A percentile compares a stretch with the other conserved stretches of the same genome.
Conservation (phyloP, 1,284 basidiomycete species). For the Gymnopus androsaceus region DNA sequence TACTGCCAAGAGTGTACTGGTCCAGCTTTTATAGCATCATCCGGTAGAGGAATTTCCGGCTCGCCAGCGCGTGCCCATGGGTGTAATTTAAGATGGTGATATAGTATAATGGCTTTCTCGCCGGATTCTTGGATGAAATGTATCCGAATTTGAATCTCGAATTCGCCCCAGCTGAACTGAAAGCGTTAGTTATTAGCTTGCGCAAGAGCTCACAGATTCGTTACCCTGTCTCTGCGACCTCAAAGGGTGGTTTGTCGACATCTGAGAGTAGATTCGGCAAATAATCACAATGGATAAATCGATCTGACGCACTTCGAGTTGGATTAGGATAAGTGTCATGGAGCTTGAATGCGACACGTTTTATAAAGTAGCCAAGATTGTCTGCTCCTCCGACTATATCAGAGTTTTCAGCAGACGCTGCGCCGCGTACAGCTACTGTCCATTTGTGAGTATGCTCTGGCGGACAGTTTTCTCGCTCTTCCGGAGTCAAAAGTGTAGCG, state of each 20-base stretch:
- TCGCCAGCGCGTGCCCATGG: constrained; percentile 77
- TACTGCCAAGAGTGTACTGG: constrained; percentile 99
- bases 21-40: constrained; percentile 62
- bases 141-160: constrained; percentile 93
- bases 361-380: constrained; percentile 87
- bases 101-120: constrained; percentile 87
- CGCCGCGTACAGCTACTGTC: constrained; percentile 92
- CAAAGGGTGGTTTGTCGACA: constrained; percentile 91
- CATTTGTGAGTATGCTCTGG: constrained; percentile 93
- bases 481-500: constrained; percentile 78
- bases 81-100: constrained; percentile 95
- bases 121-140: constrained; percentile 90
- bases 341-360: constrained; percentile 95
- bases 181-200: neutral
- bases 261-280: constrained; percentile 46
- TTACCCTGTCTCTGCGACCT: constrained; percentile 91
- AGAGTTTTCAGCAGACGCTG: constrained; percentile 62
- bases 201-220: neutral
- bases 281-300: neutral
- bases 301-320: constrained; percentile 69
- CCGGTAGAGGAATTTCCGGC: constrained; percentile 63
- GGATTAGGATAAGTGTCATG: constrained; percentile 97
- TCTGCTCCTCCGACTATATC: constrained; percentile 85
- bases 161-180: constrained; percentile 91
- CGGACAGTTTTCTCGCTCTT: constrained; percentile 66